A percentile compares a stretch with the other conserved stretches of the same genome.
Conservation (phyloP, 2,329 filamentous ascomycete genomes). For the Tothia fuscella region DNA sequence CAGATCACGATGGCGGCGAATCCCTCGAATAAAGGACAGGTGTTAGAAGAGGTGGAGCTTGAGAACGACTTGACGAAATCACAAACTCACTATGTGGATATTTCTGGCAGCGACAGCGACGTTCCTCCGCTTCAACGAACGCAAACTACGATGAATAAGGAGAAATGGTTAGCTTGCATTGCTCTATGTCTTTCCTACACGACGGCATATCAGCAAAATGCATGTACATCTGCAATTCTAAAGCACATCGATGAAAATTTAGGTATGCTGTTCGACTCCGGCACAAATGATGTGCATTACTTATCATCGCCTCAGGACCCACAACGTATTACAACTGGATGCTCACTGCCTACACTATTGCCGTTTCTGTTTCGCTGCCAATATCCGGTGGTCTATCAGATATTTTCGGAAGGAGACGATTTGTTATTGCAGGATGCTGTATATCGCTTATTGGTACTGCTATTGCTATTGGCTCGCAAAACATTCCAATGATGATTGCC, state of each 20-base stretch:
- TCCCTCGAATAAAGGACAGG: too few relatives aligned
- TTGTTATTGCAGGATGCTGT: slow-evolving; percentile 7
- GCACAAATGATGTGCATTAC: not conserved
- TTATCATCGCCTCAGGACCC: slow-evolving; percentile 8
- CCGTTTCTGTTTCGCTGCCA: slow-evolving; percentile 7
- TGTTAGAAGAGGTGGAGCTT: too few relatives aligned
- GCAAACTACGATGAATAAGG: slow-evolving; percentile 4
- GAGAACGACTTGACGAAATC: too few relatives aligned
- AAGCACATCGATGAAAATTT: slow-evolving; percentile 10
- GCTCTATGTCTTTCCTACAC: slow-evolving; percentile 8
- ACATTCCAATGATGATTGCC: slow-evolving; percentile 9
- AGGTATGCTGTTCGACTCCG: not conserved
- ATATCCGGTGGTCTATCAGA: slow-evolving; percentile 10
- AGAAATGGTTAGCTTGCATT: slow-evolving; percentile 9
- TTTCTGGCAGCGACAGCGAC: not conserved
- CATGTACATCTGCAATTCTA: slow-evolving; percentile 10
- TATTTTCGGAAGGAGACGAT: slow-evolving; percentile 10
- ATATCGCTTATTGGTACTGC: slow-evolving; percentile 7
- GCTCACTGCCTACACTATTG: slow-evolving; percentile 5
- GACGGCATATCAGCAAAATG: slow-evolving; percentile 6
- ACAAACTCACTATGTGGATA: too few relatives aligned
- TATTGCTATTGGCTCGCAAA: slow-evolving; percentile 4
- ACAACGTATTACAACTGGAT: slow-evolving; percentile 13
- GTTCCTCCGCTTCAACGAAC: not conserved
- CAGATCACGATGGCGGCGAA: too few relatives aligned